Base-by-base conservation (phyloP, 2,329 filamentous ascomycete genomes). In the Talaromyces verruculosus region DNA sequence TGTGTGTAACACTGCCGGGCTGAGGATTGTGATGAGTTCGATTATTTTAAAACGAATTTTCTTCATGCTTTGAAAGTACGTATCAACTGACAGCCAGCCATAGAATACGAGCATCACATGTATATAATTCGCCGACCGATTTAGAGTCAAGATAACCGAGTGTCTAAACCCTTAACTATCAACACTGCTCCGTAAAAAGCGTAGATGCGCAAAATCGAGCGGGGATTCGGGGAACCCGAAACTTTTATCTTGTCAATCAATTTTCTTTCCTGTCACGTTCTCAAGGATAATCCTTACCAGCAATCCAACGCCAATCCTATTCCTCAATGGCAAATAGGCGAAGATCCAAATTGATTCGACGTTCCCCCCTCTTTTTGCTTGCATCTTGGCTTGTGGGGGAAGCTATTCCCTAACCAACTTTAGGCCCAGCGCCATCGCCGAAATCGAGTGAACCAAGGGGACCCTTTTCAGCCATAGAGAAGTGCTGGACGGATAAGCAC, bases 321-420 rank as follows among this genome's bases (percentile, higher is more conserved):
- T 37, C 35, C 33, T 37, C 35, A 13, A 37, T 37, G 35, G 3
- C 13, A 15, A 35, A 45, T 19, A 2, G 15, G n/a, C 41, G 41
- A 35, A 25, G 33, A 25, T 41, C 57, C 37, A 43, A 59, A 43
- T 2, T 60, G 57, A 60, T 60, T 60, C 57, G 37, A 30, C 4
- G 37, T 30, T 28, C 22, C 57, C 57, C 57, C 57, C 39, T 45
- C 39, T 30, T 43, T 43, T 37, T 28, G 17, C 55, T 19, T 30
- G 37, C 22, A 43, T 45, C 57, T 45, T 45, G 57, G 35, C 49
- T 25, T 60, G 57, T 60, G 57, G 57, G 39, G 57, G 39, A 45
- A 39, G 57, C 57, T 45, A 45, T 45, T 30, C 39, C 33, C 10
- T 19, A 60, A 60, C 6, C 22, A 39, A 30, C 57, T 43, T 45